phyloP scores from a whole-genome alignment of 345 rosid genomes.

The Garcia nutans region DNA sequence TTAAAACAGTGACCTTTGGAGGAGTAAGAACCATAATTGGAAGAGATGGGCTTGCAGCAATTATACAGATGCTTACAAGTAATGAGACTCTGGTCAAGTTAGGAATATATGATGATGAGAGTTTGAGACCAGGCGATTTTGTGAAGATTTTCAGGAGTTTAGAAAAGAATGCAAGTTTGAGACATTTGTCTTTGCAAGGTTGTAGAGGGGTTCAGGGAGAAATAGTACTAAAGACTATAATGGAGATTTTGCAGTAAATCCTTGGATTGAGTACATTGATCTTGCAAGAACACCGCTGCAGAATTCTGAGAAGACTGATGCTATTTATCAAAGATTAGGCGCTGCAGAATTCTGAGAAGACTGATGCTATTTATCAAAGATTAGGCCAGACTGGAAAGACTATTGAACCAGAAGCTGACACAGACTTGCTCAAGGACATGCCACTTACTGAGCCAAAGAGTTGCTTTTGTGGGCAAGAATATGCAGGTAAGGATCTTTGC shows the following conservation, averaged over 20 bases:
- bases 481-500: conserved; percentile 51
- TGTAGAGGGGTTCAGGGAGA: conserved; percentile 88
- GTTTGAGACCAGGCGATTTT: conserved; percentile 72
- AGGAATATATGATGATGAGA: conserved; percentile 67
- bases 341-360: conserved; percentile 60
- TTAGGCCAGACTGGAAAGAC: conserved; percentile 66
- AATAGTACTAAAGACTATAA: conserved; percentile 55
- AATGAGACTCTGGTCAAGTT: conserved; percentile 65
- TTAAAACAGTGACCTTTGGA: conserved; percentile 64
- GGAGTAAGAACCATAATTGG: conserved; percentile 70
- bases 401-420: conserved; percentile 49
- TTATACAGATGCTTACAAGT: conserved; percentile 68
- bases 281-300: conserved; percentile 75
- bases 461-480: conserved; percentile 91
- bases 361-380: conserved; percentile 64
- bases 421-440: conserved; percentile 77
- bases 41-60: conserved; percentile 74
- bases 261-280: conserved; percentile 83
- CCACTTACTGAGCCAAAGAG: conserved; percentile 80
- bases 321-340: conserved; percentile 70
- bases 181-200: conserved; percentile 73
- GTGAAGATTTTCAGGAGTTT: conserved; percentile 65
- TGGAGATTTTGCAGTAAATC: conserved; percentile 82
- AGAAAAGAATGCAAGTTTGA: conserved; percentile 72
- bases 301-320: conserved; percentile 64